phyloP scores from a whole-genome alignment of 2,329 filamentous ascomycete species.

The Aspergillus pseudoviridinutans region DNA sequence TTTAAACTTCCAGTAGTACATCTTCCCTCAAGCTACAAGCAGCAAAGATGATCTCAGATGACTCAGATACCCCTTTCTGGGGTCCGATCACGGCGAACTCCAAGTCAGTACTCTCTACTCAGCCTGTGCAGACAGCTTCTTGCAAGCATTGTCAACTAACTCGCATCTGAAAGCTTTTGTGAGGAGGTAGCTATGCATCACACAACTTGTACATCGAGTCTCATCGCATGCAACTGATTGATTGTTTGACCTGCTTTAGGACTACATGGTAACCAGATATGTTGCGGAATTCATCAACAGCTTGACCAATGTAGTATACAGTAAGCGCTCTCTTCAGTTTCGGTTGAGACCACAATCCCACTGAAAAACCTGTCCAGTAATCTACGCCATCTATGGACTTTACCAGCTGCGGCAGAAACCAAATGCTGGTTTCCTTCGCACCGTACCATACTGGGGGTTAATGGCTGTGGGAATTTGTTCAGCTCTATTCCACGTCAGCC shows the following conservation, averaged over 20 bases:
- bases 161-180: neutral
- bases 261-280: neutral
- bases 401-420: constrained; percentile 5
- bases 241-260: neutral
- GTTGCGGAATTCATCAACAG: neutral
- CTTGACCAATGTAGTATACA: neutral
- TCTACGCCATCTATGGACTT: constrained; percentile 23
- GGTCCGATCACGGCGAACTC: neutral
- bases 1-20: neutral
- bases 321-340: neutral
- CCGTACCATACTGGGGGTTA: constrained; percentile 15
- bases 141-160: neutral
- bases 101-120: neutral
- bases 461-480: constrained; percentile 25
- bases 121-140: neutral
- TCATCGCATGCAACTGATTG: no score
- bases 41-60: neutral
- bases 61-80: neutral
- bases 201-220: no score
- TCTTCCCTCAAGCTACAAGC: neutral
- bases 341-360: neutral
- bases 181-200: neutral
- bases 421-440: constrained; percentile 2
- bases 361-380: neutral
- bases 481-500: constrained; percentile 20